Evolutionary conservation across 331 rosid species (phyloP).

Genomic region (Rhamnella rubrinervis): DNA sequence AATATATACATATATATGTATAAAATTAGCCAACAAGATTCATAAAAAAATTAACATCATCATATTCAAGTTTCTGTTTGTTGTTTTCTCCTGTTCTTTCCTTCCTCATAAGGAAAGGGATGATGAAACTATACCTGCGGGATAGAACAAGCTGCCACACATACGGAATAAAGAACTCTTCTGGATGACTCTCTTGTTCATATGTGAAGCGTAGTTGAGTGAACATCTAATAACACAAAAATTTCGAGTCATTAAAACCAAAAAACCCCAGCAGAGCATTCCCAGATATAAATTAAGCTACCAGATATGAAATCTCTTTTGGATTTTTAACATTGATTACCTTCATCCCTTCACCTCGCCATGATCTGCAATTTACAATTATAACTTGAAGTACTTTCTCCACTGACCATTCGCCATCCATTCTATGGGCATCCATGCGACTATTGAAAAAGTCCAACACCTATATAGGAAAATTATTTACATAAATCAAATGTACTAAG

Average conservation of each 20-base stretch:
- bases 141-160: slow-evolving; percentile 95
- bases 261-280: slow-evolving; percentile 18
- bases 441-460: slow-evolving; percentile 95
- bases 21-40: too few relatives aligned
- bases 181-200: slow-evolving; percentile 98
- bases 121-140: slow-evolving; percentile 54
- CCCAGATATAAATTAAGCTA: slow-evolving; percentile 15
- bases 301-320: background rate
- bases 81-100: background rate
- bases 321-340: slow-evolving; percentile 33
- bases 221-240: slow-evolving; percentile 65
- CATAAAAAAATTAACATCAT: too few relatives aligned
- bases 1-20: background rate
- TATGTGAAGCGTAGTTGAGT: slow-evolving; percentile 95
- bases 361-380: slow-evolving; percentile 82
- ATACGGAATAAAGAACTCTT: slow-evolving; percentile 95
- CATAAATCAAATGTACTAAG: slow-evolving; percentile 18
- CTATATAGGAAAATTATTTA: slow-evolving; percentile 40
- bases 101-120: slow-evolving; percentile 12
- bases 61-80: background rate
- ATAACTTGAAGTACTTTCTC: slow-evolving; percentile 89
- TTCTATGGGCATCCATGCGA: slow-evolving; percentile 89
- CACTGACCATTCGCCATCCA: slow-evolving; percentile 91
- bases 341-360: slow-evolving; percentile 99
- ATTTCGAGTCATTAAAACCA: background rate